Conservation (phyloP, 805 yeast species). For the Lachancea waltii region DNA sequence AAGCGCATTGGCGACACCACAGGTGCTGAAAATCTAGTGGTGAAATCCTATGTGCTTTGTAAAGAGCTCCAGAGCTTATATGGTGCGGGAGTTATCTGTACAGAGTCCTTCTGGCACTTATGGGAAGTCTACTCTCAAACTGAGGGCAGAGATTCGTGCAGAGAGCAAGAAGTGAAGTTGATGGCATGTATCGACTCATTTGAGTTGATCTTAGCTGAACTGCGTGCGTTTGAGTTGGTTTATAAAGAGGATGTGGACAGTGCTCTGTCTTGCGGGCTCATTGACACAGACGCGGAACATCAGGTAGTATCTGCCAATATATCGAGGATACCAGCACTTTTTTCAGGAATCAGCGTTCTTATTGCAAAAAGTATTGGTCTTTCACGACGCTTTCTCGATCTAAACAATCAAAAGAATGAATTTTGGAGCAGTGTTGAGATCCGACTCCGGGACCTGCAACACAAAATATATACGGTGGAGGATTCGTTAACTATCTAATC, state of each 20-base stretch:
- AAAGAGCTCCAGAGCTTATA: background rate
- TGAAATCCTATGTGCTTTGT: background rate
- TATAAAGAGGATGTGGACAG: constrained; percentile 4
- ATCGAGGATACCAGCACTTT: constrained; percentile 1
- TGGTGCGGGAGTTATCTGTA: background rate
- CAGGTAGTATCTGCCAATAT: background rate
- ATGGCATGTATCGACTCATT: background rate
- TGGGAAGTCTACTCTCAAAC: background rate
- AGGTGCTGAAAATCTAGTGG: background rate
- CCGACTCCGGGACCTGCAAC: too few species aligned
- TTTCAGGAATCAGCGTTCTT: constrained; percentile 6
- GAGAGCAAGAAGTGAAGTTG: background rate
- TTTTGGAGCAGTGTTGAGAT: too few species aligned
- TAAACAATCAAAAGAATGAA: constrained; percentile 10
- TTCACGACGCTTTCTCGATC: constrained; percentile 9
- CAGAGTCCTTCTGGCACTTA: background rate
- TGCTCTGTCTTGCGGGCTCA: constrained; percentile 6
- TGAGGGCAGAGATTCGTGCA: background rate
- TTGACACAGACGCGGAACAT: background rate
- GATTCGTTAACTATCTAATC: too few species aligned
- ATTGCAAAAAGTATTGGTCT: constrained; percentile 8
- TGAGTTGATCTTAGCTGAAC: background rate
- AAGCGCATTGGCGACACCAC: background rate
- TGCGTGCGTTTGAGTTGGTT: constrained; percentile 3
- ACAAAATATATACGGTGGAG: too few species aligned